Evolutionary conservation across 805 yeast species (phyloP).

Genomic region (Yarrowia divulgata): DNA sequence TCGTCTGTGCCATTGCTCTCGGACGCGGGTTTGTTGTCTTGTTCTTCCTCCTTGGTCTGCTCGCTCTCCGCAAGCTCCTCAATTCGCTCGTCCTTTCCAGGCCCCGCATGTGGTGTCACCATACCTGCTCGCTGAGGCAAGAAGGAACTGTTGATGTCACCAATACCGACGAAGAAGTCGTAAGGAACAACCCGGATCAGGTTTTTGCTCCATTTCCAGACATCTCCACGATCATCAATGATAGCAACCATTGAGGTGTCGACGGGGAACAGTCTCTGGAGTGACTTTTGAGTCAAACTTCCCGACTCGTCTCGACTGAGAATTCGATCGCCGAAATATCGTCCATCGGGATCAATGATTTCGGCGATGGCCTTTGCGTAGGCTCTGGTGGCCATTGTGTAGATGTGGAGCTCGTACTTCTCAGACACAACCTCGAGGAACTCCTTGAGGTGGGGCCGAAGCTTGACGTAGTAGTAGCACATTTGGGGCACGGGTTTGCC

Average conservation of each 20-base stretch:
- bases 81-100: slow-evolving; percentile 20
- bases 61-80: slow-evolving; percentile 45
- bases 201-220: slow-evolving; percentile 97
- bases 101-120: slow-evolving; percentile 45
- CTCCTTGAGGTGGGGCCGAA: slow-evolving; percentile 83
- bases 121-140: slow-evolving; percentile 71
- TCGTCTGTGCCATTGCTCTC: slow-evolving; percentile 6
- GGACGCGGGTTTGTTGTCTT: slow-evolving; percentile 11
- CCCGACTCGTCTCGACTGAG: slow-evolving; percentile 95
- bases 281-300: slow-evolving; percentile 83
- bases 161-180: slow-evolving; percentile 95
- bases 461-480: slow-evolving; percentile 91
- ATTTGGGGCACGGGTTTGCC: slow-evolving; percentile 54
- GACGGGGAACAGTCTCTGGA: slow-evolving; percentile 89
- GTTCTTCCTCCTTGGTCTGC: slow-evolving; percentile 19
- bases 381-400: slow-evolving; percentile 97
- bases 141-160: slow-evolving; percentile 93
- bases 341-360: slow-evolving; percentile 88
- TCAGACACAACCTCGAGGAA: slow-evolving; percentile 71
- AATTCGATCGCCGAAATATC: slow-evolving; percentile 88
- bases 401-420: slow-evolving; percentile 87
- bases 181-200: slow-evolving; percentile 92
- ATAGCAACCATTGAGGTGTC: slow-evolving; percentile 96
- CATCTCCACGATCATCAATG: slow-evolving; percentile 98
- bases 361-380: slow-evolving; percentile 90